phyloP scores from a whole-genome alignment of 2,329 filamentous ascomycete species.

The Microdochium nivale region DNA sequence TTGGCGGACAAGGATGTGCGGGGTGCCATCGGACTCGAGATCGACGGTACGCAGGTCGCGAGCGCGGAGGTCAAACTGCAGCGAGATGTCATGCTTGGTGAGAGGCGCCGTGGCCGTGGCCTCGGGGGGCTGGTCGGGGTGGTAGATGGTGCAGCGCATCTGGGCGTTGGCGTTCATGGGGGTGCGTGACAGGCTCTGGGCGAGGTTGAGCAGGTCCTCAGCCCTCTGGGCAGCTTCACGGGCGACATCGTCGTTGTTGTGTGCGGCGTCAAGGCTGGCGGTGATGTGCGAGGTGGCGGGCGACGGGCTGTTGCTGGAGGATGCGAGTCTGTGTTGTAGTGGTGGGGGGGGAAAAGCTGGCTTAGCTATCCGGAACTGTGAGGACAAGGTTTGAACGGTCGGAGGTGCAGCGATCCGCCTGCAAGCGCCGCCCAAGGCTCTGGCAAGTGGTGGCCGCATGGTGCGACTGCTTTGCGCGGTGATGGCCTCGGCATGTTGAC shows the following conservation, averaged over 20 bases:
- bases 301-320: too few relatives aligned
- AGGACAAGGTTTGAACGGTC: too few relatives aligned
- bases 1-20: constrained; percentile 22
- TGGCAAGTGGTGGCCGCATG: too few relatives aligned
- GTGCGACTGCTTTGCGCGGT: too few relatives aligned
- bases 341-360: too few relatives aligned
- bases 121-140: background rate
- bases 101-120: background rate
- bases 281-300: too few relatives aligned
- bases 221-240: background rate
- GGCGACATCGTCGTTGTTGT: background rate
- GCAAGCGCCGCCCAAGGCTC: too few relatives aligned
- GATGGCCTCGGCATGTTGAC: too few relatives aligned
- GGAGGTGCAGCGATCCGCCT: too few relatives aligned
- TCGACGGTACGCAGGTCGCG: constrained; percentile 24
- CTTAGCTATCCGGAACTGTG: too few relatives aligned
- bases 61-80: constrained; percentile 4
- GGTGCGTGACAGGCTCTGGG: background rate
- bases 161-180: background rate
- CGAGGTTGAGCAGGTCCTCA: background rate
- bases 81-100: constrained; percentile 7
- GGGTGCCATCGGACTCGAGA: constrained; percentile 20
- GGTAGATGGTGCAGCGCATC: background rate
- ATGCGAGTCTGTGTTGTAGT: too few relatives aligned
- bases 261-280: too few relatives aligned